Conservation (phyloP, 2,329 filamentous ascomycete species). For the Colletotrichum orchidophilum region DNA sequence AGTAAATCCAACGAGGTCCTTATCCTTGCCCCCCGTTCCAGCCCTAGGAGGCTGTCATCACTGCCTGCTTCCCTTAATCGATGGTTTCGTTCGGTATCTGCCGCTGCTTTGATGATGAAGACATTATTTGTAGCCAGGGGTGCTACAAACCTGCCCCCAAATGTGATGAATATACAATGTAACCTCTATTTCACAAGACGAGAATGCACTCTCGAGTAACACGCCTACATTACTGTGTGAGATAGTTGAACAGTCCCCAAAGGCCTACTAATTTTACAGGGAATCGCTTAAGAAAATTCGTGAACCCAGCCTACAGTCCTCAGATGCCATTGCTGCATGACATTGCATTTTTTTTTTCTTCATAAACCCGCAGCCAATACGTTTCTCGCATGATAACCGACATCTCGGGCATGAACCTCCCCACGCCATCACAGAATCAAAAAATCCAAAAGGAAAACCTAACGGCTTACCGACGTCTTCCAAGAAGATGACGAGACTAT, state of each 20-base stretch:
- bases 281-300: neutral
- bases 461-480: neutral
- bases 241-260: neutral
- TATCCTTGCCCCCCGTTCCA: neutral
- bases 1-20: constrained; percentile 4
- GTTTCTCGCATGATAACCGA: neutral
- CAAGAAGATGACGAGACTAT: constrained; percentile 8
- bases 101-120: neutral
- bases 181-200: neutral
- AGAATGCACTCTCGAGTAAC: neutral
- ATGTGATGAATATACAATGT: neutral
- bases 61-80: neutral
- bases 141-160: neutral
- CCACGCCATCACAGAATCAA: neutral
- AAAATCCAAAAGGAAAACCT: neutral
- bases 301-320: neutral
- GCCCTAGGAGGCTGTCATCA: neutral
- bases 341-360: neutral
- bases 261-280: neutral
- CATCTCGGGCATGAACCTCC: neutral
- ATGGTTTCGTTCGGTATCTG: neutral
- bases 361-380: neutral
- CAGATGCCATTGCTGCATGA: neutral
- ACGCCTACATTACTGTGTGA: neutral
- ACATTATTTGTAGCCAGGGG: neutral